Percentiles rank a stretch among this genome's conserved stretches.
These are phyloP conservation scores for Thalassiosira sp. DNA, from an alignment of 352 stramenopile species.

Conservation along the genomic window DNA sequence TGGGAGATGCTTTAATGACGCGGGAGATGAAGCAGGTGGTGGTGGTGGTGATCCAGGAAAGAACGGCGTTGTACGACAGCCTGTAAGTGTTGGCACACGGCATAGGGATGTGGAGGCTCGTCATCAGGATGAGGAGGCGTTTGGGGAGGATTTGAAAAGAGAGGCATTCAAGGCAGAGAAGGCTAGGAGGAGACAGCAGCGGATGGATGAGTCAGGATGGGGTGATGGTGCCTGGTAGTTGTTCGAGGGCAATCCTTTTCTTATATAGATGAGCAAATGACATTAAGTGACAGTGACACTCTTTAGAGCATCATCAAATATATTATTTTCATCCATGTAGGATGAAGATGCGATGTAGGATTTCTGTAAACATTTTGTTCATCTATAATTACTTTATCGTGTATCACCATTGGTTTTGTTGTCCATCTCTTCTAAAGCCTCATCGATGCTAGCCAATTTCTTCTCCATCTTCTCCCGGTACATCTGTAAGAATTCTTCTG, in stretches of 20 bases:
- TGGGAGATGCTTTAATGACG: slow-evolving; percentile 23
- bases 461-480: slow-evolving; percentile 57
- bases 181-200: slow-evolving; percentile 23
- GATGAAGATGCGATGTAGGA: no score
- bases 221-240: slow-evolving; percentile 32
- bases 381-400: no score
- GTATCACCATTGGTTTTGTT: no score
- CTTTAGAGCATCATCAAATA: no score
- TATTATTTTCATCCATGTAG: no score
- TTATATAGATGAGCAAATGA: no score
- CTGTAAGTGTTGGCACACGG: slow-evolving; percentile 50
- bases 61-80: slow-evolving; percentile 27
- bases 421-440: slow-evolving; percentile 67
- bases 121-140: slow-evolving; percentile 54
- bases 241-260: no score
- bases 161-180: slow-evolving; percentile 32
- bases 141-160: slow-evolving; percentile 46
- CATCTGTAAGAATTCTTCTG: slow-evolving; percentile 52
- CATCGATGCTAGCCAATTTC: slow-evolving; percentile 64
- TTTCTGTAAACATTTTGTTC: no score
- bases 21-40: neutral
- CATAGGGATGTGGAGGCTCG: slow-evolving; percentile 48
- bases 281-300: no score
- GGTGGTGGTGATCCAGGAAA: no score
- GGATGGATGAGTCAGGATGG: slow-evolving; percentile 11